Conservation (phyloP, 2,329 filamentous ascomycete species). For the Clarireedia hainanense region DNA sequence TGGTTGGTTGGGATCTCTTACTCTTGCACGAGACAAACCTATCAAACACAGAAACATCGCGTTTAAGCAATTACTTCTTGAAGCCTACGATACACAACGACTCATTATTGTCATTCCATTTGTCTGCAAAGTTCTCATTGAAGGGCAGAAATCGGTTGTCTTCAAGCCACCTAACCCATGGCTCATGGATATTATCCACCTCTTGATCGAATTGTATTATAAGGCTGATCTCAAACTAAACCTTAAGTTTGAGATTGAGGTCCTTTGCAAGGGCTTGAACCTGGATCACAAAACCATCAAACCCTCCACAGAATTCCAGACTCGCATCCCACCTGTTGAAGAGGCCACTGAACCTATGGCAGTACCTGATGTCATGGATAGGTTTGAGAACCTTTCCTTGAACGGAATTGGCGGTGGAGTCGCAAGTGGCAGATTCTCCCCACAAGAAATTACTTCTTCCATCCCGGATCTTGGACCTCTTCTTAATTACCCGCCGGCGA, state of each 20-base stretch:
- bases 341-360: conserved; percentile 45
- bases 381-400: conserved; percentile 75
- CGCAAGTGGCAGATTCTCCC: conserved; percentile 64
- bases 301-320: conserved; percentile 77
- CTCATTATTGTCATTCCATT: conserved; percentile 92
- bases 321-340: conserved; percentile 56
- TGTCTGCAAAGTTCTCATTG: conserved; percentile 88
- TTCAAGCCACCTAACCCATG: conserved; percentile 95
- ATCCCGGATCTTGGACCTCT: conserved; percentile 78
- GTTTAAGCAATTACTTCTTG: conserved; percentile 90
- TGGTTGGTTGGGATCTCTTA: conserved; percentile 87
- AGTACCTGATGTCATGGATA: conserved; percentile 62
- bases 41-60: conserved; percentile 96
- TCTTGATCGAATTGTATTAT: conserved; percentile 90
- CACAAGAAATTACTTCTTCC: conserved; percentile 67
- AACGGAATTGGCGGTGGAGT: conserved; percentile 64
- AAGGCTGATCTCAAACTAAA: conserved; percentile 91
- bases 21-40: conserved; percentile 85
- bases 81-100: conserved; percentile 87
- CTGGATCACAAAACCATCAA: conserved; percentile 91
- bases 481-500: conserved; percentile 73
- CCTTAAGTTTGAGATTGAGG: conserved; percentile 97
- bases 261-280: conserved; percentile 84
- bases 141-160: conserved; percentile 76
- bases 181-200: conserved; percentile 90